phyloP scores from a whole-genome alignment of 768 basidiomycete species.

The Exsudoporus frostii region DNA sequence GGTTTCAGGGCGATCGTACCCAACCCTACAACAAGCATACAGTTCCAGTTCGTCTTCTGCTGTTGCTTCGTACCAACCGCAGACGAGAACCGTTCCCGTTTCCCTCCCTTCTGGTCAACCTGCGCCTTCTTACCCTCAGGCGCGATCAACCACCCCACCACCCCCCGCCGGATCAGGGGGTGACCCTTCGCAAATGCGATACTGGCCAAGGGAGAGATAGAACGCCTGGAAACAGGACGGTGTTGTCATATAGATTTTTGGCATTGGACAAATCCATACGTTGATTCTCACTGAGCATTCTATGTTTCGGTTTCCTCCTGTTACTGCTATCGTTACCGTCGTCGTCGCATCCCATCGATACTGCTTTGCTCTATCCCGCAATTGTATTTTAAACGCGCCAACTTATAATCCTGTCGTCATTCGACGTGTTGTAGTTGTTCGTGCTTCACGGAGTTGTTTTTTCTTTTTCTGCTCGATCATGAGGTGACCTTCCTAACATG shows the following conservation, averaged over 20 bases:
- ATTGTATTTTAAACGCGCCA: slow-evolving; percentile 15
- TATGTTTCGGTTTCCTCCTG: background rate
- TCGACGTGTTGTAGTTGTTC: background rate
- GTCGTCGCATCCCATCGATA: slow-evolving; percentile 7
- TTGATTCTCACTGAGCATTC: slow-evolving; percentile 2
- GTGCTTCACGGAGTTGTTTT: slow-evolving; percentile 21
- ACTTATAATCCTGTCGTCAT: slow-evolving; percentile 14
- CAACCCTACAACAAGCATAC: slow-evolving; percentile 29
- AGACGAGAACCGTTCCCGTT: slow-evolving; percentile 19
- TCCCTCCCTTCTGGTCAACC: slow-evolving; percentile 23
- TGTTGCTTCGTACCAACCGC: slow-evolving; percentile 23
- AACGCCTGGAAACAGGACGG: slow-evolving; percentile 4
- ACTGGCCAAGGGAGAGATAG: slow-evolving; percentile 26
- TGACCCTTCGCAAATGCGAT: slow-evolving; percentile 25
- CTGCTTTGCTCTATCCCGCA: slow-evolving; percentile 11
- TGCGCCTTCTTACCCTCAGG: slow-evolving; percentile 25
- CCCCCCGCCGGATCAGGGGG: slow-evolving; percentile 29
- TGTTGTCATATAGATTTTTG: slow-evolving; percentile 12
- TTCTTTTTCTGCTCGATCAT: slow-evolving; percentile 4
- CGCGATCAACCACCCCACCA: slow-evolving; percentile 19
- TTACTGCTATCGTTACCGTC: slow-evolving; percentile 12
- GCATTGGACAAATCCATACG: slow-evolving; percentile 12
- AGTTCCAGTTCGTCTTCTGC: slow-evolving; percentile 15
- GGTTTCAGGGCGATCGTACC: slow-evolving; percentile 25
- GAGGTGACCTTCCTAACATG: slow-evolving; percentile 18